Base-by-base conservation (phyloP, 768 basidiomycete species). In the Leccinum rimulosum region DNA sequence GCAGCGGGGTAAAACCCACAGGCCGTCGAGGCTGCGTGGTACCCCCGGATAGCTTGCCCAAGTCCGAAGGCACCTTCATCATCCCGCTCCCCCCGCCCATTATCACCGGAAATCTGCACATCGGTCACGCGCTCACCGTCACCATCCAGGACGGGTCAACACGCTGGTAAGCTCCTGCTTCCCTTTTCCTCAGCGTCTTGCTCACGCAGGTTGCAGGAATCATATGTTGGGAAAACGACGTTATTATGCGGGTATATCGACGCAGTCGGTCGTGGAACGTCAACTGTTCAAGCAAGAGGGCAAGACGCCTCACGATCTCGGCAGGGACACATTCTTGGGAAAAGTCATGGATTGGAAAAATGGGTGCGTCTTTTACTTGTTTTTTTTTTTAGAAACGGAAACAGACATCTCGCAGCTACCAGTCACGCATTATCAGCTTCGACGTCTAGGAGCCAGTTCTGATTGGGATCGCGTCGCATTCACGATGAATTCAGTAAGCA, bases 321-420 rank as follows among this genome's bases (percentile, higher is more conserved):
- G 97, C 1, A 85, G 97, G 47, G 93, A 96, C 65, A 85, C 81
- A 67, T 98, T 98, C 75, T 69, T 30, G 63, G 85, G 88, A 62
- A 91, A 87, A 56, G 95, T 98, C 30, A 88, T 88, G 87, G 89
- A 89, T 31, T 99, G 92, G 93, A 98, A 97, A 73, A 91, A 95
- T 64, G 93, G 95, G 93, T 97, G 64, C 55, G 90, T 80, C 1
- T 54, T 57, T 58, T 47, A 25, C 25, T 25, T 22, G 22, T 22
- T 22, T 25, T 25, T 25, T 25, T 25, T 3, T 25, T 25, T 5
- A 25, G 25, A 25, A 25, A 25, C 25, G 25, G 36, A 36, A 6
- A 3, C 11, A 15, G 27, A 28, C 35, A 49, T 25, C 15, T 9
- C 9, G 28, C 60, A 96, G 94, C 59, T 98, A 98, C 71, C 95